phyloP scores from a whole-genome alignment of 1,284 basidiomycete species.

The Trichosporon faecale region DNA sequence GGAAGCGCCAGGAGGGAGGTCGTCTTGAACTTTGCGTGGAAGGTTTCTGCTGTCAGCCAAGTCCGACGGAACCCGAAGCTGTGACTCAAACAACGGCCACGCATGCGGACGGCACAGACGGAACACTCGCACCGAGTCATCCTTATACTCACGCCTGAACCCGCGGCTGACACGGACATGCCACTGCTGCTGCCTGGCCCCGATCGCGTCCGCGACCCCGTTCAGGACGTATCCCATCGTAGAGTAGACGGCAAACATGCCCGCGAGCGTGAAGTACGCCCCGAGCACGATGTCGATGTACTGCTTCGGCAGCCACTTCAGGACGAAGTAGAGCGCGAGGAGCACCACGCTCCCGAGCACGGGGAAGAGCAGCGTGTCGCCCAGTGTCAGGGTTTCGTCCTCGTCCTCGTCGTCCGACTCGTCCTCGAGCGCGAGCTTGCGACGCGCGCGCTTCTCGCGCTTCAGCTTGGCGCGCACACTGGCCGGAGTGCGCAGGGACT shows the following conservation, averaged over 20 bases:
- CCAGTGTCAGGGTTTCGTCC: conserved; percentile 46
- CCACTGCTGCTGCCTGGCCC: conserved; percentile 33
- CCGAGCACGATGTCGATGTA: conserved; percentile 63
- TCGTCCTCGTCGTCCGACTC: conserved; percentile 41
- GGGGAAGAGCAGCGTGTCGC: conserved; percentile 47
- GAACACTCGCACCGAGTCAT: too few relatives aligned
- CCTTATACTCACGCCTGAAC: conserved; percentile 46
- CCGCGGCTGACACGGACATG: conserved; percentile 47
- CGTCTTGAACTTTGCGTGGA: conserved; percentile 48
- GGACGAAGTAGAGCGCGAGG: conserved; percentile 38
- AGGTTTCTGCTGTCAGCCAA: conserved; percentile 39
- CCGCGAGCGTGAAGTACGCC: conserved; percentile 61
- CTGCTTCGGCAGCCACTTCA: conserved; percentile 68
- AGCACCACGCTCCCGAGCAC: conserved; percentile 47
- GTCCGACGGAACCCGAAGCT: not conserved
- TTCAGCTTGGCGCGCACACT: conserved; percentile 11
- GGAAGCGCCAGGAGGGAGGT: conserved; percentile 64
- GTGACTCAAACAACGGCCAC: too few relatives aligned
- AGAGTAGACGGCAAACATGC: conserved; percentile 49
- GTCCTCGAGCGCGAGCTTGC: conserved; percentile 27
- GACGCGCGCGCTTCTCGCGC: conserved; percentile 22
- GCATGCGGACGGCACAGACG: too few relatives aligned
- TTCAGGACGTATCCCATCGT: conserved; percentile 39
- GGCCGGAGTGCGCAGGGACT: conserved; percentile 39
- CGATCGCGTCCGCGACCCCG: conserved; percentile 26